These are phyloP conservation scores for Capsicum rhomboideum DNA, from an alignment of 257 asterid species.

Conservation along the genomic window DNA sequence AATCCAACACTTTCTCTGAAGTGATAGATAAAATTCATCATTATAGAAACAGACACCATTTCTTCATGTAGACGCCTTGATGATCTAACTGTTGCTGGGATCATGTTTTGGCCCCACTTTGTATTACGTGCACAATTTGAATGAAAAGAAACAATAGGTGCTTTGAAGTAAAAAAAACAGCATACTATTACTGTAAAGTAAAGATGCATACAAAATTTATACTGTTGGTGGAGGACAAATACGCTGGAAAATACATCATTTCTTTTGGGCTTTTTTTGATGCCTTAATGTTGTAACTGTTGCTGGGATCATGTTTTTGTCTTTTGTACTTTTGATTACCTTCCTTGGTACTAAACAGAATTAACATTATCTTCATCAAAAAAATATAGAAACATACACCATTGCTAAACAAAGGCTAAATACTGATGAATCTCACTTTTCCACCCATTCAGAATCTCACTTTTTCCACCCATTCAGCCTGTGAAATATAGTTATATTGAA, in stretches of 20 bases:
- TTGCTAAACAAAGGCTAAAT: background rate
- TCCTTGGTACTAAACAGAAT: background rate
- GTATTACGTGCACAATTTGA: background rate
- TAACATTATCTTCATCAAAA: background rate
- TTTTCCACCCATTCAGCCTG: constrained; percentile 2
- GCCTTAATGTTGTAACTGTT: background rate
- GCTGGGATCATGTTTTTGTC: background rate
- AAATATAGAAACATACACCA: background rate
- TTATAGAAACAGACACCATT: background rate
- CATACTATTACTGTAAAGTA: background rate
- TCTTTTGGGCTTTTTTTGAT: background rate
- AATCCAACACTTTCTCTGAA: background rate
- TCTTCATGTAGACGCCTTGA: background rate
- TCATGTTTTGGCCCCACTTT: background rate
- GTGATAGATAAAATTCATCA: background rate
- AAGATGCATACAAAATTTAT: background rate
- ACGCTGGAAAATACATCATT: background rate
- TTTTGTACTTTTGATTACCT: background rate
- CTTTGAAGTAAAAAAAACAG: background rate
- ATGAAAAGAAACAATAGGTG: background rate
- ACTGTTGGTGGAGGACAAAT: background rate
- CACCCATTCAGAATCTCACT: constrained; percentile 3
- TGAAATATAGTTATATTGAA: background rate
- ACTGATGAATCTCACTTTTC: background rate
- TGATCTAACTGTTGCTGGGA: background rate